phyloP scores from a whole-genome alignment of 441 rosid species.

The Pelargonium fulgidum region DNA sequence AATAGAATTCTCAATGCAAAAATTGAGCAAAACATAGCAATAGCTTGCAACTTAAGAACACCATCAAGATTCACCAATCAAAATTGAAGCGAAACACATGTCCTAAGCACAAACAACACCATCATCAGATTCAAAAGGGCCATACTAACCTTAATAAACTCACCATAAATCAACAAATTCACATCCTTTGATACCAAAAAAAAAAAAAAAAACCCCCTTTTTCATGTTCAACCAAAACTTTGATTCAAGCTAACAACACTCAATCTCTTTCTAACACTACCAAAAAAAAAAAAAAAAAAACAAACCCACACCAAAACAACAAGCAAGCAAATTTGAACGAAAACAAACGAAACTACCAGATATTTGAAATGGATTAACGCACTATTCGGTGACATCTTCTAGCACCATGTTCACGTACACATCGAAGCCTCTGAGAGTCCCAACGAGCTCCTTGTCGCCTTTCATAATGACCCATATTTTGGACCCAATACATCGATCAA shows the following conservation, averaged over 20 bases:
- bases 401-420: constrained; percentile 96
- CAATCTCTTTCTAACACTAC: neutral
- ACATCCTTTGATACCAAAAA: too few species aligned
- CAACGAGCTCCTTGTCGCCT: constrained; percentile 97
- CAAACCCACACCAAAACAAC: neutral
- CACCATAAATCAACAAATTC: constrained; percentile 2
- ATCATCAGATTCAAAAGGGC: neutral
- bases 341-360: neutral
- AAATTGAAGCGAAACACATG: neutral
- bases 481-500: constrained; percentile 88
- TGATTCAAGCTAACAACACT: neutral
- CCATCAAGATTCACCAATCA: neutral
- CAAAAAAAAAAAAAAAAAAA: too few species aligned
- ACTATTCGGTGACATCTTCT: constrained; percentile 49
- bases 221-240: neutral
- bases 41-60: neutral
- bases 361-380: neutral
- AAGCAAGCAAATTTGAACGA: too few species aligned
- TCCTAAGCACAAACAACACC: neutral
- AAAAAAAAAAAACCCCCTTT: neutral
- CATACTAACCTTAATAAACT: neutral
- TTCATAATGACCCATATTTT: constrained; percentile 96
- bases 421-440: constrained; percentile 79
- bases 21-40: too few species aligned
- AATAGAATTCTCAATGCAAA: too few species aligned